Base-by-base conservation (phyloP, 208 protist species). In the Hexamita inflata region DNA sequence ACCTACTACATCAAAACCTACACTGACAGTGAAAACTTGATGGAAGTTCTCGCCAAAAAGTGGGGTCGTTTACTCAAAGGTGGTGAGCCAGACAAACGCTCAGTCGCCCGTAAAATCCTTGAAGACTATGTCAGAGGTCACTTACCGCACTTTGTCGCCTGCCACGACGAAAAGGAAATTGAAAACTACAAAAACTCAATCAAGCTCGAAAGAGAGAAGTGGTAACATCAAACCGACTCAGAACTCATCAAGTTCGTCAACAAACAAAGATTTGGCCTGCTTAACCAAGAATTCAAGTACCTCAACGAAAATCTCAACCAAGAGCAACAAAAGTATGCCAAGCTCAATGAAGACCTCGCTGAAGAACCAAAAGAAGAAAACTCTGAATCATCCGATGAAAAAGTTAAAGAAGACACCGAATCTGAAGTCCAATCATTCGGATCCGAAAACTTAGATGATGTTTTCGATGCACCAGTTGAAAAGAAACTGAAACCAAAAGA, bases 121-220 rank as follows among this genome's bases (percentile, higher is more conserved):
- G 88, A 94, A 73, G 96, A 99, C 79, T 98, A 88, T 87, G 90
- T 96, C 81, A 82, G 94, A 58, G 95, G 95, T 39, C 80, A 84
- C 57, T 81, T 98, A 15, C 94, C 95, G 15, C 97, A 92, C 88
- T 98, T 96, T 82, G 88, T 84, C 26, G 78, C 86, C 19, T 93
- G 93, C 1, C 89, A 91, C 13, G 88, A 88, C 73, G 83, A 0
- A 29, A 68, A 78, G 45, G 30, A 82, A 34, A 65, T 70, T 26
- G 77, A 77, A 66, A 42, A 32, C 2, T 32, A 42, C 29, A 65
- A 68, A 35, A 29, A 29, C 30, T 57, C 59, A 73, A 39, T 67
- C 73, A 79, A 41, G 60, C 53, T 19, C 74, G 78, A 64, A 80
- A 80, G 58, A 49, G 76, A 38, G 79, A 82, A 30, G 77, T 75